Conservation (phyloP, 2,329 filamentous ascomycete species). For the Beauveria bassiana region DNA sequence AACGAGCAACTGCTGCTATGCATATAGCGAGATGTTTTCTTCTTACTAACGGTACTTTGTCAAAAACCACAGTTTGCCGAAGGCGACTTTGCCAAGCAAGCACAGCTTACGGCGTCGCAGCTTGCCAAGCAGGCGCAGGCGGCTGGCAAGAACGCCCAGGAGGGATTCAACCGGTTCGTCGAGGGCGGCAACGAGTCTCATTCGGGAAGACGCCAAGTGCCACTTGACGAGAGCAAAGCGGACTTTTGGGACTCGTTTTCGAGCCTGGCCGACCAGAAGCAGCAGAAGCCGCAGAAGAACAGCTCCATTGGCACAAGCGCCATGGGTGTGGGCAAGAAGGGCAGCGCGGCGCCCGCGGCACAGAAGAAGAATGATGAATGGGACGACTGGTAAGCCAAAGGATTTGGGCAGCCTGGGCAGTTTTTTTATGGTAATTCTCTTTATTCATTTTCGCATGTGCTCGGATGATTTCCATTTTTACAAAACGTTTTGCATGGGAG, state of each 20-base stretch:
- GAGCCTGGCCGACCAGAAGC: constrained; percentile 48
- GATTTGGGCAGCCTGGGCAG: neutral
- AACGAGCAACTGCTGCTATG: no score
- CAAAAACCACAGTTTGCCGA: constrained; percentile 57
- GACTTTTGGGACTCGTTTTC: constrained; percentile 94
- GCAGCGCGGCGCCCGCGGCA: constrained; percentile 22
- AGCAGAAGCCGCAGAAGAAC: constrained; percentile 24
- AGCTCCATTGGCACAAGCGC: constrained; percentile 52
- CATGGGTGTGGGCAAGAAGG: constrained; percentile 46
- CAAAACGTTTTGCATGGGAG: constrained; percentile 7
- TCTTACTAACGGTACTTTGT: neutral
- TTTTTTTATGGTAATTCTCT: neutral
- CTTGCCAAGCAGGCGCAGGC: constrained; percentile 58
- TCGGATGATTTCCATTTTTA: constrained; percentile 1
- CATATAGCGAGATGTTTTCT: neutral
- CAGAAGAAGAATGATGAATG: constrained; percentile 51
- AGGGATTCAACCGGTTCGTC: constrained; percentile 78
- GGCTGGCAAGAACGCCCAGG: constrained; percentile 67
- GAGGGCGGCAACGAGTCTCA: constrained; percentile 60
- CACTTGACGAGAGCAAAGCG: constrained; percentile 58
- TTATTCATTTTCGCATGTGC: neutral
- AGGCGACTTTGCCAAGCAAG: constrained; percentile 66
- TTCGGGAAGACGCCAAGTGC: constrained; percentile 24
- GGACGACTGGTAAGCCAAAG: constrained; percentile 50
- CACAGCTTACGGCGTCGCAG: constrained; percentile 54